Percentiles rank a stretch among this genome's conserved stretches.
These are phyloP conservation scores for Orbilia blumenaviensis DNA, from an alignment of 2,329 filamentous ascomycete species.

Conservation along the genomic window DNA sequence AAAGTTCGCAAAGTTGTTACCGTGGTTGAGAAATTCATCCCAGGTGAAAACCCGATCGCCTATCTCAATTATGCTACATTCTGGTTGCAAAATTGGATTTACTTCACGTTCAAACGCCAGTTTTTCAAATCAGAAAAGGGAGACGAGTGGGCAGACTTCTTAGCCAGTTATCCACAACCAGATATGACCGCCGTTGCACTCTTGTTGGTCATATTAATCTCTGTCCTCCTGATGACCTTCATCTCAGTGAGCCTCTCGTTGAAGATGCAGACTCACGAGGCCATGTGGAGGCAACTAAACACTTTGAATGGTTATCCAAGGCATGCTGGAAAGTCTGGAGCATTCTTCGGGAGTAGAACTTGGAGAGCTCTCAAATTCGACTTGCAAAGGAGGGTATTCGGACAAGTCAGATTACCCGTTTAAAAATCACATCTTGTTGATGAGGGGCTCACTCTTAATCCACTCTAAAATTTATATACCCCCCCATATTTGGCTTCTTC, in stretches of 20 bases:
- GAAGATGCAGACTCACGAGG: conserved; percentile 35
- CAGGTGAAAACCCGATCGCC: conserved; percentile 41
- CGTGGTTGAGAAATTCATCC: conserved; percentile 31
- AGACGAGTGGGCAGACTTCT: conserved; percentile 44
- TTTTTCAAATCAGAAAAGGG: conserved; percentile 28
- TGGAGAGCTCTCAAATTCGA: conserved; percentile 53
- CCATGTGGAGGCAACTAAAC: conserved; percentile 46
- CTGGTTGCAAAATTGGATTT: conserved; percentile 48
- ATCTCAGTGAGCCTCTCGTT: conserved; percentile 1
- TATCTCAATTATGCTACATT: conserved; percentile 51
- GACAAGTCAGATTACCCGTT: conserved; percentile 47
- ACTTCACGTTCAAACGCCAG: conserved; percentile 25
- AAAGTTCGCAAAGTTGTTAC: conserved; percentile 23
- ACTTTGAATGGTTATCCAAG: conserved; percentile 38
- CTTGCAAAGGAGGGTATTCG: conserved; percentile 31
- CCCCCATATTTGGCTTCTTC: background rate
- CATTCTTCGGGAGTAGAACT: conserved; percentile 44
- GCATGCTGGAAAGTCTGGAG: conserved; percentile 12
- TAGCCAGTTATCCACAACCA: conserved; percentile 21
- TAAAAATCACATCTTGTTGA: background rate
- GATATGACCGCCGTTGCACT: conserved; percentile 23
- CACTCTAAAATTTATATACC: too few relatives aligned
- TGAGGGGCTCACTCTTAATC: background rate
- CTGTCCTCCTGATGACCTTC: background rate
- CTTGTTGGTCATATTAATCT: conserved; percentile 26